Conservation (phyloP, 306 rosid species). For the Fragaria nilgerrensis region DNA sequence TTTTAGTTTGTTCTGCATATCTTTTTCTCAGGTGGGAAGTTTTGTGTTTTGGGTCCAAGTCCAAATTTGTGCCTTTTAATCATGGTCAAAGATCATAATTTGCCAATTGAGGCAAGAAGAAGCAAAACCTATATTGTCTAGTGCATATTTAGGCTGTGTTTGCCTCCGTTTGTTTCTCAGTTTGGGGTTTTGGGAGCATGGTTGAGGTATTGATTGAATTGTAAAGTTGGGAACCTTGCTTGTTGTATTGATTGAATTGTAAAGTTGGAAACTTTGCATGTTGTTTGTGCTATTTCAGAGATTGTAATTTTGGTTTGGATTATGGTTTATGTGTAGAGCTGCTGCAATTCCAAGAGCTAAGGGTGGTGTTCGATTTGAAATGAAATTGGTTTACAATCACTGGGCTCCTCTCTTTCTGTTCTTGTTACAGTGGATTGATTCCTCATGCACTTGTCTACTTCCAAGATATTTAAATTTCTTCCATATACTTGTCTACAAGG, state of each 20-base stretch:
- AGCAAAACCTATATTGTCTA: conserved; percentile 1
- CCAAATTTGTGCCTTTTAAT: background rate
- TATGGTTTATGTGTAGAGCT: conserved; percentile 54
- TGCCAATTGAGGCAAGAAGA: conserved; percentile 12
- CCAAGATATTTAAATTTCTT: conserved; percentile 78
- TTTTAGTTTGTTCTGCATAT: conserved; percentile 7
- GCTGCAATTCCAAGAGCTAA: conserved; percentile 84
- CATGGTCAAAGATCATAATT: conserved; percentile 9
- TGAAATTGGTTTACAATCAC: conserved; percentile 88
- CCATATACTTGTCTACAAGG: conserved; percentile 86
- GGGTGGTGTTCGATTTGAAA: conserved; percentile 77
- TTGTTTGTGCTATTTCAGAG: background rate
- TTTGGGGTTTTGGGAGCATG: conserved; percentile 7
- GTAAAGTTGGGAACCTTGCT: conserved; percentile 2
- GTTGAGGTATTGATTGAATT: background rate
- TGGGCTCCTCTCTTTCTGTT: conserved; percentile 76
- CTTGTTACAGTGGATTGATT: conserved; percentile 89
- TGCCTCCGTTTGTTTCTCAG: background rate
- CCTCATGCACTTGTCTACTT: conserved; percentile 74
- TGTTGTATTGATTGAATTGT: background rate
- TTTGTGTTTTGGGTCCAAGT: background rate
- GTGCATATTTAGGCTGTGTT: background rate
- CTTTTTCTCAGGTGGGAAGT: conserved; percentile 5
- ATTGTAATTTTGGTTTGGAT: conserved; percentile 25
- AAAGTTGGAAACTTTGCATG: background rate